Conservation (phyloP, 1,139 yeast genomes). For the Meyerozyma smithsonii region DNA sequence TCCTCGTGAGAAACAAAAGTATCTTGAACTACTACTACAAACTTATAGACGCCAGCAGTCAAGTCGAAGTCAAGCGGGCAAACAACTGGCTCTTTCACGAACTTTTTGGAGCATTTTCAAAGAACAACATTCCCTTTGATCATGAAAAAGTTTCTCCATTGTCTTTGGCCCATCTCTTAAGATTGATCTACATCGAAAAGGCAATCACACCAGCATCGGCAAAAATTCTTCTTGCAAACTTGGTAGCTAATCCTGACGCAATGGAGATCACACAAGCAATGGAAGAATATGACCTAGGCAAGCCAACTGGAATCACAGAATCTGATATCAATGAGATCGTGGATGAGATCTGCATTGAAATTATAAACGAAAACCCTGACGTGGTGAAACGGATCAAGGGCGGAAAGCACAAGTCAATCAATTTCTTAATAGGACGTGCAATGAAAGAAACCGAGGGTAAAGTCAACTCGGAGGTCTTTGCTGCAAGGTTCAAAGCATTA, state of each 20-base stretch:
- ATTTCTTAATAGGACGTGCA: conserved; percentile 77
- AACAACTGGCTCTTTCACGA: conserved; percentile 87
- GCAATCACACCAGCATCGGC: conserved; percentile 53
- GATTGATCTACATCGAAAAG: neutral
- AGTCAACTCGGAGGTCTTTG: conserved; percentile 48
- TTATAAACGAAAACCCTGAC: conserved; percentile 48
- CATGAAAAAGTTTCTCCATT: conserved; percentile 25
- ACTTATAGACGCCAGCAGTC: conserved; percentile 21
- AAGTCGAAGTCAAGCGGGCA: conserved; percentile 35
- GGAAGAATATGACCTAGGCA: conserved; percentile 50
- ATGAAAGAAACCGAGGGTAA: conserved; percentile 76
- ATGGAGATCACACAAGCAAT: conserved; percentile 38
- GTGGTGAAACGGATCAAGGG: conserved; percentile 52
- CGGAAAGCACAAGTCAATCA: conserved; percentile 64
- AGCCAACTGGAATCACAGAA: conserved; percentile 25
- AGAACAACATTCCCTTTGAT: conserved; percentile 40
- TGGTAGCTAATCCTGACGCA: conserved; percentile 45
- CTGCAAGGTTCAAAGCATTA: conserved; percentile 33
- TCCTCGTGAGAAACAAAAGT: conserved; percentile 44
- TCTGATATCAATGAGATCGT: conserved; percentile 42
- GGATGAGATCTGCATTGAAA: conserved; percentile 45
- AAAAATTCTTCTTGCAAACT: conserved; percentile 54
- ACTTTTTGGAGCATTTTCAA: conserved; percentile 63
- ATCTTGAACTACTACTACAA: conserved; percentile 49
- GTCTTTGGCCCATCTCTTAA: conserved; percentile 15